A percentile compares a stretch with the other conserved stretches of the same genome.
These are phyloP conservation scores for Lecanicillium sp. DNA, from an alignment of 2,329 filamentous ascomycete species.

Conservation along the genomic window DNA sequence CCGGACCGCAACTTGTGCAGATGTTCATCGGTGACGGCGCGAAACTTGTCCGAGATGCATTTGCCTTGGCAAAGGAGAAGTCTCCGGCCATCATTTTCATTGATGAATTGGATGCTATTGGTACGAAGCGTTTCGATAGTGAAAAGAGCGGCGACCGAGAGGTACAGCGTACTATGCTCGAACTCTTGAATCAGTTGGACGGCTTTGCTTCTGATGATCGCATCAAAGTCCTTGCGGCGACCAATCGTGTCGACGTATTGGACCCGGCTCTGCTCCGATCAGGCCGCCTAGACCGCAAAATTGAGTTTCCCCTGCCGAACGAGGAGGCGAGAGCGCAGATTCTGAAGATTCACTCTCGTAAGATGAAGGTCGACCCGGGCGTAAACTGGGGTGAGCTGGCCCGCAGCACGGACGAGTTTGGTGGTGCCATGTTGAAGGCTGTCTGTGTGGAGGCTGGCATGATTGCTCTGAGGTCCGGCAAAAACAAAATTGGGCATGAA, in stretches of 20 bases:
- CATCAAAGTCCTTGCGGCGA: constrained; percentile 92
- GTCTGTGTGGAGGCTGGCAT: constrained; percentile 98
- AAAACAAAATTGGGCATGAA: constrained; percentile 95
- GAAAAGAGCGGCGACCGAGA: constrained; percentile 97
- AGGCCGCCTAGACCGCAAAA: constrained; percentile 90
- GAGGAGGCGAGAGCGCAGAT: constrained; percentile 97
- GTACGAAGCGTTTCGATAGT: constrained; percentile 97
- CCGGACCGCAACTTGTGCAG: constrained; percentile 93
- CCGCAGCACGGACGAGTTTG: constrained; percentile 95
- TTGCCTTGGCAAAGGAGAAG: constrained; percentile 96
- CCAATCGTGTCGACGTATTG: constrained; percentile 88
- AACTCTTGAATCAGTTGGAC: constrained; percentile 95
- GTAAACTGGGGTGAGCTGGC: constrained; percentile 97
- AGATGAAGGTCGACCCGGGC: constrained; percentile 90
- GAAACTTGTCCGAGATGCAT: constrained; percentile 94
- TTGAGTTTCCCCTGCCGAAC: constrained; percentile 96
- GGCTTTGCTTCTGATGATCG: constrained; percentile 95
- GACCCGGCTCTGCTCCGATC: constrained; percentile 88
- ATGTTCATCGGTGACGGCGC: constrained; percentile 99
- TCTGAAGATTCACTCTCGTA: constrained; percentile 91
- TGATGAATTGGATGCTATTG: constrained; percentile 95
- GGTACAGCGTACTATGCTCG: constrained; percentile 97
- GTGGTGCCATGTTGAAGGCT: constrained; percentile 94
- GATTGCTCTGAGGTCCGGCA: constrained; percentile 91
- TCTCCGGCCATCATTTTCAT: constrained; percentile 99